A percentile compares a stretch with the other conserved stretches of the same genome.
Evolutionary conservation across 495 filamentous ascomycete genomes (phyloP).

Genomic region (Penicillium bovifimosum): DNA sequence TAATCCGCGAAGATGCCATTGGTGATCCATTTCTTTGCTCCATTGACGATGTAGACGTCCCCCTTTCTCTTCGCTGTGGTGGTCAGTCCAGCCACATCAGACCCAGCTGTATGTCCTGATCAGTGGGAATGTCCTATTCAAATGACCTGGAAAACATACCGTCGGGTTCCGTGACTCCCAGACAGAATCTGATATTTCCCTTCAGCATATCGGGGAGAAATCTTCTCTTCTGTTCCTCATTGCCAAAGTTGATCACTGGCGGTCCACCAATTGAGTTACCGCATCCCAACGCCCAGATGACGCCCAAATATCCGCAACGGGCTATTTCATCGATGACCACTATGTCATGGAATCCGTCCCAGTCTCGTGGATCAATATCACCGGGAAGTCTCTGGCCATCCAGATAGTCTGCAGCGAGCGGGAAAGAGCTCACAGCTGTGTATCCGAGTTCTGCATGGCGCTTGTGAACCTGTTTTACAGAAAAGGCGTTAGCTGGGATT

Average conservation of each 20-base stretch:
- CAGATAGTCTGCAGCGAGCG: conserved; percentile 16
- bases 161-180: conserved; percentile 47
- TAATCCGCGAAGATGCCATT: conserved; percentile 43
- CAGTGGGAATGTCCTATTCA: no score
- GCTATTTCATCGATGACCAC: conserved; percentile 40
- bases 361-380: conserved; percentile 26
- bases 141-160: conserved; percentile 5
- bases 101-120: conserved; percentile 18
- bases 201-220: conserved; percentile 40
- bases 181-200: conserved; percentile 38
- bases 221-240: conserved; percentile 35
- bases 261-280: conserved; percentile 44
- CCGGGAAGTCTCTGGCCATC: conserved; percentile 25
- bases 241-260: conserved; percentile 43
- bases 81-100: conserved; percentile 45
- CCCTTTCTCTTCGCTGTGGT: conserved; percentile 38
- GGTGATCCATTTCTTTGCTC: conserved; percentile 51
- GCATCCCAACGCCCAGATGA: conserved; percentile 39
- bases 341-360: conserved; percentile 38
- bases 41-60: conserved; percentile 45
- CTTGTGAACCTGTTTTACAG: conserved; percentile 9
- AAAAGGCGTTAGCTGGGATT: no score
- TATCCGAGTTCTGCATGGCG: conserved; percentile 20
- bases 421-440: conserved; percentile 19
- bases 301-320: conserved; percentile 33